Evolutionary conservation across 768 basidiomycete species (phyloP).

Genomic region (Phaeolepiota aurea): DNA sequence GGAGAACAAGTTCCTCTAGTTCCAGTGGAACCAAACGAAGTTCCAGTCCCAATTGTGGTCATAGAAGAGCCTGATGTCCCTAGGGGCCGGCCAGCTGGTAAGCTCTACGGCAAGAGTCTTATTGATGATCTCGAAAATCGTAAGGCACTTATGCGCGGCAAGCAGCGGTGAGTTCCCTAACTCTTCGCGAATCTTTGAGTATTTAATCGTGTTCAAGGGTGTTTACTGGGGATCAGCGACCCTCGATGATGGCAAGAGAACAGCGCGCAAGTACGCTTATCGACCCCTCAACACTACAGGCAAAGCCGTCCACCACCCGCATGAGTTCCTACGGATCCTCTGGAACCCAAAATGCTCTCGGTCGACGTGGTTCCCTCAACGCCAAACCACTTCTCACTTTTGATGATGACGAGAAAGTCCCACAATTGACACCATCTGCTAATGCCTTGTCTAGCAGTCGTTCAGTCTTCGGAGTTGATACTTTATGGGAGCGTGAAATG

Average conservation of each 20-base stretch:
- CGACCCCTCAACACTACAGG: constrained; percentile 54
- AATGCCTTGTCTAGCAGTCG: constrained; percentile 33
- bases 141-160: constrained; percentile 75
- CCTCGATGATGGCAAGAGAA: constrained; percentile 86
- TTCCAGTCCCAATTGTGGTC: constrained; percentile 17
- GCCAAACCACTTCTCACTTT: constrained; percentile 64
- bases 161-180: constrained; percentile 53
- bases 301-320: constrained; percentile 37
- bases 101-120: constrained; percentile 78
- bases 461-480: constrained; percentile 92
- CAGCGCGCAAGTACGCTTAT: constrained; percentile 63
- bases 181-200: background rate
- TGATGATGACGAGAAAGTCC: constrained; percentile 38
- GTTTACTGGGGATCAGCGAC: constrained; percentile 81
- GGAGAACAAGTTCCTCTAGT: constrained; percentile 68
- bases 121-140: constrained; percentile 85
- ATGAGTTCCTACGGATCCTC: constrained; percentile 34
- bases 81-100: constrained; percentile 57
- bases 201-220: constrained; percentile 37
- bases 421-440: constrained; percentile 14
- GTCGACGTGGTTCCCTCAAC: constrained; percentile 41
- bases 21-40: constrained; percentile 25
- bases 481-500: constrained; percentile 88
- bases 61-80: constrained; percentile 24
- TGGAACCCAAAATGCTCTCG: constrained; percentile 24